Conservation (phyloP, 345 rosid species). For the sweet orange (Citrus sinensis) region DNA sequence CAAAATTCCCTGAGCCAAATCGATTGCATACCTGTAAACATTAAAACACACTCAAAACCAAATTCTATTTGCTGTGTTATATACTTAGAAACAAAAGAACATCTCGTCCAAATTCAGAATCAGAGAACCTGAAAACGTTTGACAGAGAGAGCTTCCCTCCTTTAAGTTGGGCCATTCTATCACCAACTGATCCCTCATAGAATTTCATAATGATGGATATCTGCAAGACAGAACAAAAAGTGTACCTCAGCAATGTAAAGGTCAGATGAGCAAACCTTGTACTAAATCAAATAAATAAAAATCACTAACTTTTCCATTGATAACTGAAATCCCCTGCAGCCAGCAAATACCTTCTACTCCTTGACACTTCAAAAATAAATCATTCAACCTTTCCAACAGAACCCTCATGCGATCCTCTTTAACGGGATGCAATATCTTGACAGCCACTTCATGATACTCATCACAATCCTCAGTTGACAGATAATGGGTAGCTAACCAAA, state of each 20-base stretch:
- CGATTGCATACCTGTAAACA: conserved; percentile 62
- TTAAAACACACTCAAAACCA: conserved; percentile 7
- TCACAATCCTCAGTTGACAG: conserved; percentile 56
- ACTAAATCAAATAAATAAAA: background rate
- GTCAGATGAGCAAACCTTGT: background rate
- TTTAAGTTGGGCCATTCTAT: conserved; percentile 75
- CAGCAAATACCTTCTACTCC: conserved; percentile 48
- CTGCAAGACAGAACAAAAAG: conserved; percentile 28
- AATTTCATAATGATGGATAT: conserved; percentile 78
- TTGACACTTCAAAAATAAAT: conserved; percentile 54
- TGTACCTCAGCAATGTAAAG: conserved; percentile 7
- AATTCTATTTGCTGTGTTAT: background rate
- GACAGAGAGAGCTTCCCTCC: conserved; percentile 72
- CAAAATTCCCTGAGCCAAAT: conserved; percentile 64
- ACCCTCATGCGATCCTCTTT: conserved; percentile 53
- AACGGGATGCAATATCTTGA: conserved; percentile 71
- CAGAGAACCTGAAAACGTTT: conserved; percentile 62
- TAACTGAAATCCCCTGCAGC: conserved; percentile 68
- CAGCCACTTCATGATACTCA: conserved; percentile 74
- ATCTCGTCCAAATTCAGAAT: background rate
- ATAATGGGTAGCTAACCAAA: conserved; percentile 89
- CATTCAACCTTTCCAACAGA: conserved; percentile 60
- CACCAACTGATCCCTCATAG: conserved; percentile 86
- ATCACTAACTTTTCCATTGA: conserved; percentile 66
- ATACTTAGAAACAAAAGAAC: background rate